Conservation (phyloP, 2,329 filamentous ascomycete genomes). For the Penicillium sclerotiorum region DNA sequence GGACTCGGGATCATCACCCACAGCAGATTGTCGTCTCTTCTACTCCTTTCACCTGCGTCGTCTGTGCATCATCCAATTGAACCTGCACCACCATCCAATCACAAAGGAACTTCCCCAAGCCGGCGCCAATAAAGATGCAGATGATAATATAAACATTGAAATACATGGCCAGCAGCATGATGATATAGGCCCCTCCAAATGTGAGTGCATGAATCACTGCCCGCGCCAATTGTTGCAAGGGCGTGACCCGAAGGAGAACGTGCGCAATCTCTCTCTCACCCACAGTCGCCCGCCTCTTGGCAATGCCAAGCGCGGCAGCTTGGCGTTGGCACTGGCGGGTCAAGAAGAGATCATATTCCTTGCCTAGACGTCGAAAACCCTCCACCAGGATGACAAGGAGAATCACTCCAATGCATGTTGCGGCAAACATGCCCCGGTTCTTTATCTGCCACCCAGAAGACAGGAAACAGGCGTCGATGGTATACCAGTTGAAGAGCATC, state of each 20-base stretch:
- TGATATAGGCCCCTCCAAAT: conserved; percentile 74
- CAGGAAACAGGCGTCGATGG: conserved; percentile 58
- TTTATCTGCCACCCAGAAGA: conserved; percentile 69
- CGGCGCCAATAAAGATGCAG: conserved; percentile 74
- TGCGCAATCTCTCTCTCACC: conserved; percentile 12
- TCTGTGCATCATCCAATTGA: conserved; percentile 11
- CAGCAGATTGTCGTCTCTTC: conserved; percentile 25
- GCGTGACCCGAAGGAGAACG: neutral
- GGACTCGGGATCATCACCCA: no score
- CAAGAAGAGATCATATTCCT: conserved; percentile 73
- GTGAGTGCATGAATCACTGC: conserved; percentile 70
- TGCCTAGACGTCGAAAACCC: conserved; percentile 67
- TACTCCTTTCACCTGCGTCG: conserved; percentile 10
- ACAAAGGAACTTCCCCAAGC: conserved; percentile 24
- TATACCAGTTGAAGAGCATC: conserved; percentile 29
- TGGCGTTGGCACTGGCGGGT: conserved; percentile 25
- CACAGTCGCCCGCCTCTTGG: conserved; percentile 39
- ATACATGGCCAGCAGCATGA: conserved; percentile 71
- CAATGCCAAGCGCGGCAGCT: conserved; percentile 30
- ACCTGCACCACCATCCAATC: conserved; percentile 26
- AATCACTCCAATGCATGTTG: conserved; percentile 76
- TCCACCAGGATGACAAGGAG: conserved; percentile 73
- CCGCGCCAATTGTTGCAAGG: conserved; percentile 49
- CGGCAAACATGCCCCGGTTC: conserved; percentile 72
- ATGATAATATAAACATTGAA: conserved; percentile 76